phyloP scores from a whole-genome alignment of 305 asterid species.

The Ilex paraguariensis region DNA sequence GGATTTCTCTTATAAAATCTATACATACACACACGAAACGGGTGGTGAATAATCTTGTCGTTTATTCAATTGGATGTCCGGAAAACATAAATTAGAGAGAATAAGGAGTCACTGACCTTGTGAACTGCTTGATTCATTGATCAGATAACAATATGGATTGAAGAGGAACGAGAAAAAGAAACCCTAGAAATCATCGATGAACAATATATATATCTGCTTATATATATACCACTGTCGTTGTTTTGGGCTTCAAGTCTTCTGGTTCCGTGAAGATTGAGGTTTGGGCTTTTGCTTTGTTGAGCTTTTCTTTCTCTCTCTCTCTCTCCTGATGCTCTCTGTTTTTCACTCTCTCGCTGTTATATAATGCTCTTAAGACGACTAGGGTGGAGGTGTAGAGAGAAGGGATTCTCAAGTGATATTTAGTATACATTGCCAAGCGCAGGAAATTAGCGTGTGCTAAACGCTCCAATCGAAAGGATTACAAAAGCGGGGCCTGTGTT shows the following conservation, averaged over 20 bases:
- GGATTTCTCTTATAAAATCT: background rate
- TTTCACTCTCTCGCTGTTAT: slow-evolving; percentile 13
- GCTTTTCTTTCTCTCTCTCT: background rate
- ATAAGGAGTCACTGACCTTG: slow-evolving; percentile 39
- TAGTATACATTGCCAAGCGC: slow-evolving; percentile 22
- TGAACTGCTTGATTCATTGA: slow-evolving; percentile 20
- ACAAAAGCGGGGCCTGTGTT: slow-evolving; percentile 1
- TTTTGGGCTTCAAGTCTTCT: background rate
- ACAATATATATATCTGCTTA: slow-evolving; percentile 4
- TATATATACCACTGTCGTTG: background rate
- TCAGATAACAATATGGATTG: slow-evolving; percentile 21
- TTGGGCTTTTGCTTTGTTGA: slow-evolving; percentile 1
- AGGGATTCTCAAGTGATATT: background rate
- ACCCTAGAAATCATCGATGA: slow-evolving; percentile 39
- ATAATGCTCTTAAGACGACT: slow-evolving; percentile 14
- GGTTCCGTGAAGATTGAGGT: background rate
- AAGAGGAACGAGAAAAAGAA: slow-evolving; percentile 21
- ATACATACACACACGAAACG: slow-evolving; percentile 15
- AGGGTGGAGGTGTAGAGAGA: slow-evolving; percentile 58
- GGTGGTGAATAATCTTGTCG: background rate
- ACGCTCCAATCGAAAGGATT: slow-evolving; percentile 11
- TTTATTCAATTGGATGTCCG: slow-evolving; percentile 3
- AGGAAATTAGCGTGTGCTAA: background rate
- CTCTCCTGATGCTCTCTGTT: background rate
- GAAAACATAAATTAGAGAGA: slow-evolving; percentile 15